Percentiles rank a stretch among this genome's conserved stretches.
These are phyloP conservation scores for Volvox carteri DNA, from an alignment of 163 green algal species.

Conservation along the genomic window DNA sequence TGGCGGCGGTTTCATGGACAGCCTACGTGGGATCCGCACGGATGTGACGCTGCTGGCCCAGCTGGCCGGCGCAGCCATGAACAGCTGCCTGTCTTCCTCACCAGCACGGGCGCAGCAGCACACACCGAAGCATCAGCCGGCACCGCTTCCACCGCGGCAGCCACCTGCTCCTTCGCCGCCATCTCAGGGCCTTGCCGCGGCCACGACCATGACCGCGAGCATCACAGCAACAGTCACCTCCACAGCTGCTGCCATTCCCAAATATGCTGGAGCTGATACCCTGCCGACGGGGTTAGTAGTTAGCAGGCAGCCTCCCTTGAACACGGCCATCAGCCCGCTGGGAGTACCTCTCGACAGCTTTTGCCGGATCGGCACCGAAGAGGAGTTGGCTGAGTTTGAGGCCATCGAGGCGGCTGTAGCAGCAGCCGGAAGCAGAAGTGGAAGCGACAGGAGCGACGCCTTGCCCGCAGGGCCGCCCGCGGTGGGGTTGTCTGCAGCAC, in stretches of 20 bases:
- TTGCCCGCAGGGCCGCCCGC: not conserved
- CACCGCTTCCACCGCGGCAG: not conserved
- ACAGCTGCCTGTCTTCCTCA: not conserved
- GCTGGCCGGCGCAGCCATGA: constrained; percentile 16
- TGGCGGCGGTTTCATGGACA: not conserved
- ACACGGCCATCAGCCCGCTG: no score
- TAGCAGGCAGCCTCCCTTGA: no score
- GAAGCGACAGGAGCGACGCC: not conserved
- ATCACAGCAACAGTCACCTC: no score
- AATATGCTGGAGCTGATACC: no score
- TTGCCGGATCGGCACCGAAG: not conserved
- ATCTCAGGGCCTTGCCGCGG: not conserved
- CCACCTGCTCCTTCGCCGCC: no score
- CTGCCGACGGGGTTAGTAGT: no score
- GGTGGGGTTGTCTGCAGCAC: no score
- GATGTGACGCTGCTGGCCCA: not conserved
- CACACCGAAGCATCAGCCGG: not conserved
- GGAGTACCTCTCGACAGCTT: no score
- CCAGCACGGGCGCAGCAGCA: not conserved
- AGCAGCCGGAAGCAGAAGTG: not conserved
- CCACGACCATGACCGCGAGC: no score
- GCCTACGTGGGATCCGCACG: not conserved
- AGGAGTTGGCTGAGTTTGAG: not conserved
- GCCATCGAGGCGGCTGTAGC: not conserved
- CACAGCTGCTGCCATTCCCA: no score